Evolutionary conservation across 805 yeast species (phyloP), one percentile per base, ranked within the genome.

Genomic region (Teunomyces gatunensis): DNA sequence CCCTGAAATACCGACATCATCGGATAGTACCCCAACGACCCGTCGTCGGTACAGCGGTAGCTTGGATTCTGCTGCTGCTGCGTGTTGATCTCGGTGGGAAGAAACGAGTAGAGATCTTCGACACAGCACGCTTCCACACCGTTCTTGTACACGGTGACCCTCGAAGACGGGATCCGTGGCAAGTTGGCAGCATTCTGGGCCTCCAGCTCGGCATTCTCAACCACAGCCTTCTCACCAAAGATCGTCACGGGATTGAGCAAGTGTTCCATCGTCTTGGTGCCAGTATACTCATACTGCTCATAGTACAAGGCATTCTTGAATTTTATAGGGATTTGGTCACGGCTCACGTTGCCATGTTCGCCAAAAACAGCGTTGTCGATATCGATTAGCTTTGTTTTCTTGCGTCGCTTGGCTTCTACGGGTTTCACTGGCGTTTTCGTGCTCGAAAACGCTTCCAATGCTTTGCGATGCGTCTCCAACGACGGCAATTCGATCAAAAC

Each of bases 281-380:
- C 68, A 4, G 83, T 78, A 58, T 87, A 89, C 62, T 94, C 97
- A 49, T 82, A 84, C 56, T 85, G 89, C 62, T 94, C 99, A 61
- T 83, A 90, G 67, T 81, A 90, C 23, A 89, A 68, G 42, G 84
- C 83, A 48, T 79, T 84, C 59, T 85, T 87, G 67, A 86, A 89
- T 55, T 86, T 78, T 44, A 94, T 87, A 1, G 97, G 97, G 44
- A 87, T 84, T 57, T 92, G 89, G 58, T 90, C 97, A 47, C 98
- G 76, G 2, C 79, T 65, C 12, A 87, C 71, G 54, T 85, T 84
- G 15, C 52, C 63, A 50, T 58, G 40, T 5, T 44, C 54, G 18
- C 37, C 42, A 41, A 52, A 53, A 15, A 42, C 44, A 6, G 25
- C 20, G 37, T 52, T 46, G 5, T 47, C 48, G 6, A 39, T 39